Evolutionary conservation across 352 stramenopile genomes (phyloP), one percentile per base, ranked within the genome.

Genomic region (Phytophthora fragariaefolia): DNA sequence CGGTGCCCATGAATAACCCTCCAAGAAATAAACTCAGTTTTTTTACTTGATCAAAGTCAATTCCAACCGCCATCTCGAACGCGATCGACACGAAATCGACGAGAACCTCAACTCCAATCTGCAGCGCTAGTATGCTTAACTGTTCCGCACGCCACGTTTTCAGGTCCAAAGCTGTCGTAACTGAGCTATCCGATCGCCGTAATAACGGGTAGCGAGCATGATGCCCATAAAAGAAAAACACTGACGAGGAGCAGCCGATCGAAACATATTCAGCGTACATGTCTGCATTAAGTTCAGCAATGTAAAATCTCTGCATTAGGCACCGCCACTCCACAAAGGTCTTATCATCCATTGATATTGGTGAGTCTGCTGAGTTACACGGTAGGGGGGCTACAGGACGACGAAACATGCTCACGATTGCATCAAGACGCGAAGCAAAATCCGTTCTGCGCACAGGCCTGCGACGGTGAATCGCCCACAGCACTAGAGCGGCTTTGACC

Each of bases 161-260:
- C 20, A 12, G 38, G 6, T 23, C 15, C 2, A 12, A 34, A 40
- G 9, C 23, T 26, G 38, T 43, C 34, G 26, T 36, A 38, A 34
- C 20, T 17, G 18, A 50, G 10, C 22, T 9, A 8, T n/a, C 43
- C 18, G 70, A 64, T 12, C 47, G 52, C 23, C 32, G 27, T 2
- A 50, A n/a, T 22, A 50, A 30, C 10, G 4, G 2, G 28, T 70
- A 80, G 10, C 69, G 38, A 1, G 32, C 52, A 15, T 76, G 63
- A 42, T 69, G 53, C 38, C 46, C 64, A 32, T 59, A 66, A 13
- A 79, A 57, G n/a, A 50, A 59, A 32, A 73, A n/a, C 6, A 77
- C 71, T 6, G 56, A 48, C 4, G 50, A 46, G 1, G 60, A 79
- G 27, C 66, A 66, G 1, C 54, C 57, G 18, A 79, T 73, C 1